Evolutionary conservation across 768 basidiomycete species (phyloP).

Genomic region (Lentinula edodes): DNA sequence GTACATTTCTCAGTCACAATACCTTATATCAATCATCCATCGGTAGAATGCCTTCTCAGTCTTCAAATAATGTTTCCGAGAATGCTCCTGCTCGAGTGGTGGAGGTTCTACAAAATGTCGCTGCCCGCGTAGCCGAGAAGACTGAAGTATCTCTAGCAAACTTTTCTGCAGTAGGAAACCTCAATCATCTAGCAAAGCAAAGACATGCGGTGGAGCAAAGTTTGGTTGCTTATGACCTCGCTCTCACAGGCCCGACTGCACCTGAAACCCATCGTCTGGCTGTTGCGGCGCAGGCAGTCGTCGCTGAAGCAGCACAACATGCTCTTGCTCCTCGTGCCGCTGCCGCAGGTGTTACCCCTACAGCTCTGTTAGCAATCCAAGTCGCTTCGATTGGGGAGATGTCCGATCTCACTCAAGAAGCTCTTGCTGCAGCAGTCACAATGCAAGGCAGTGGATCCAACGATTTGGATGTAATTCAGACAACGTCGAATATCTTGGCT

Average conservation of each 20-base stretch:
- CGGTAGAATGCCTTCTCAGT: not conserved
- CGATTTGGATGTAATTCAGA: constrained; percentile 77
- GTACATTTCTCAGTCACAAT: not conserved
- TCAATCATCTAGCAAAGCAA: constrained; percentile 74
- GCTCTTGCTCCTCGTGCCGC: constrained; percentile 44
- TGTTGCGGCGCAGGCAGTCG: constrained; percentile 76
- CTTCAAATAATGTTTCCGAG: constrained; percentile 1
- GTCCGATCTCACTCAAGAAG: constrained; percentile 50
- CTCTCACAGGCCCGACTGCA: constrained; percentile 50
- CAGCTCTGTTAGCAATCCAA: constrained; percentile 38
- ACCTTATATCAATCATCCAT: not conserved
- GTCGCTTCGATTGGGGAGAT: constrained; percentile 47
- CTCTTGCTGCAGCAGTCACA: constrained; percentile 79
- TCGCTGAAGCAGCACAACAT: constrained; percentile 75
- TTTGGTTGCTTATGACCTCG: constrained; percentile 72
- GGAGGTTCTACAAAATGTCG: constrained; percentile 70
- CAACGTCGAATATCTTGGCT: constrained; percentile 51
- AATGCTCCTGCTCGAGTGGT: constrained; percentile 38
- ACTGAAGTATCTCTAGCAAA: constrained; percentile 61
- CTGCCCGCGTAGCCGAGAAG: constrained; percentile 72
- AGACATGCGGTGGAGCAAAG: constrained; percentile 69
- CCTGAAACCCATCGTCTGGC: constrained; percentile 51
- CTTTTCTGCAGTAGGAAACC: constrained; percentile 35
- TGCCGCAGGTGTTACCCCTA: constrained; percentile 28
- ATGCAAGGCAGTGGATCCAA: constrained; percentile 67